phyloP scores from a whole-genome alignment of 1,139 yeast species.

The Lodderomyces parapsilosis region DNA sequence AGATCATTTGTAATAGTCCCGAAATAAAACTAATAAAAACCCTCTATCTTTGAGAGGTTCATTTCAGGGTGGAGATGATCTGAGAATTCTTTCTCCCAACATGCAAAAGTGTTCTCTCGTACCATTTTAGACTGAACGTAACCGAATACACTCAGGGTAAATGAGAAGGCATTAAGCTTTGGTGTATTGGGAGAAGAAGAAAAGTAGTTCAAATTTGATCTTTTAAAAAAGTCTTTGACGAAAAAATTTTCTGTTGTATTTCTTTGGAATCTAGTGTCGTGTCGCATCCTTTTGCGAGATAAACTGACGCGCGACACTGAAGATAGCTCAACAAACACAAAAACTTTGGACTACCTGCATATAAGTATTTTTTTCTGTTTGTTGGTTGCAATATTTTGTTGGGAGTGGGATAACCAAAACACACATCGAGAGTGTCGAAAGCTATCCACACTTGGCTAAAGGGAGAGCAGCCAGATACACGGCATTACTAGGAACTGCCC shows the following conservation, averaged over 20 bases:
- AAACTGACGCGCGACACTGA: not conserved
- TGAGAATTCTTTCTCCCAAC: constrained; percentile 34
- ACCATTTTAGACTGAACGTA: constrained; percentile 53
- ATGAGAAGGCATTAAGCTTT: constrained; percentile 52
- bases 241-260: not conserved
- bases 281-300: not conserved
- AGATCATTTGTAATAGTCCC: constrained; percentile 46
- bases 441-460: not conserved
- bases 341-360: not conserved
- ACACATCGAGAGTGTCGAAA: not conserved
- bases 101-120: constrained; percentile 47
- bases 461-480: too few species aligned
- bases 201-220: not conserved
- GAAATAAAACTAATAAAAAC: constrained; percentile 23
- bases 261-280: not conserved
- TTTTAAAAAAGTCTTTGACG: not conserved
- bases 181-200: constrained; percentile 16
- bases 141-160: constrained; percentile 53
- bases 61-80: constrained; percentile 54
- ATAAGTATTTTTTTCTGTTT: not conserved
- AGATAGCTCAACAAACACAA: not conserved
- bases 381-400: constrained; percentile 2
- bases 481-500: too few species aligned
- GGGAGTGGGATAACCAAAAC: not conserved
- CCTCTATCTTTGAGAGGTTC: constrained; percentile 7